Conservation (phyloP, 768 basidiomycete genomes). For the Trametopsis cervina region DNA sequence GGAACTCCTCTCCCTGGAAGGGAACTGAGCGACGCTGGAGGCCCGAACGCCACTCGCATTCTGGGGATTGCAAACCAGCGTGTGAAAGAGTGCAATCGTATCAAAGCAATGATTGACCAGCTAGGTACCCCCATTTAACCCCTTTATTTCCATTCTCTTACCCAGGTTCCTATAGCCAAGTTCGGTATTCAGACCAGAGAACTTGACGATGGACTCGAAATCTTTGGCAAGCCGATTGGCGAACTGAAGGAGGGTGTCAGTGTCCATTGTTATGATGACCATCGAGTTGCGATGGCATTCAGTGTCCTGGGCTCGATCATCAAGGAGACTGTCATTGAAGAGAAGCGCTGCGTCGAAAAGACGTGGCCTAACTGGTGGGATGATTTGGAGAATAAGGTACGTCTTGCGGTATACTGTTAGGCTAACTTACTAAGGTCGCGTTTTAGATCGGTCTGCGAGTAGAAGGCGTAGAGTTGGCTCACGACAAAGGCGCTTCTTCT, state of each 20-base stretch:
- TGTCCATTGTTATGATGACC: slow-evolving; percentile 96
- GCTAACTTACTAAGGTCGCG: slow-evolving; percentile 4
- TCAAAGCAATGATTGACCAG: slow-evolving; percentile 94
- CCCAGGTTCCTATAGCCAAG: slow-evolving; percentile 50
- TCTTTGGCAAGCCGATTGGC: slow-evolving; percentile 67
- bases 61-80: slow-evolving; percentile 95
- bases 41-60: slow-evolving; percentile 62
- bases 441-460: slow-evolving; percentile 81
- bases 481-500: slow-evolving; percentile 33
- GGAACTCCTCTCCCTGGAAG: slow-evolving; percentile 42
- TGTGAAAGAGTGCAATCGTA: slow-evolving; percentile 97
- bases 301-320: slow-evolving; percentile 77
- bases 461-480: slow-evolving; percentile 72
- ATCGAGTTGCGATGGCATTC: slow-evolving; percentile 98
- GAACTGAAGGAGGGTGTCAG: slow-evolving; percentile 65
- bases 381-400: slow-evolving; percentile 89
- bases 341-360: slow-evolving; percentile 98
- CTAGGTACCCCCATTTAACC: slow-evolving; percentile 47
- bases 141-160: background rate
- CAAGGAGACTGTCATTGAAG: slow-evolving; percentile 76
- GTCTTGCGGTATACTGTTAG: slow-evolving; percentile 9
- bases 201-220: slow-evolving; percentile 86
- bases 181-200: slow-evolving; percentile 92
- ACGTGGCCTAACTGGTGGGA: slow-evolving; percentile 99
- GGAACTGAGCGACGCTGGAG: slow-evolving; percentile 26